Percentiles rank a stretch among this genome's conserved stretches.
Evolutionary conservation across 441 rosid genomes (phyloP).

Genomic region (Erodium moschatum): DNA sequence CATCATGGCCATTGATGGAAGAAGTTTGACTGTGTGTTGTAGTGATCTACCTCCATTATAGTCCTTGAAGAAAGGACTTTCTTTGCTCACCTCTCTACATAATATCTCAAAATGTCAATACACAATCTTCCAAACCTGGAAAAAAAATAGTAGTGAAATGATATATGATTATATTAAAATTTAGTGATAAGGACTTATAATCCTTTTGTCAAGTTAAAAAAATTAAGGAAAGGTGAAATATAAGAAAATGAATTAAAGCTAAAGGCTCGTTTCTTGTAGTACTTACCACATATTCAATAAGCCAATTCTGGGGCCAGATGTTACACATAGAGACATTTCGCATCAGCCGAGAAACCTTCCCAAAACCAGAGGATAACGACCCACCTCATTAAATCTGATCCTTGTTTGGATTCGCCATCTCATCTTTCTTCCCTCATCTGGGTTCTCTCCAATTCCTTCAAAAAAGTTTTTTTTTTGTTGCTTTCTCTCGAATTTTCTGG

Average conservation of each 20-base stretch:
- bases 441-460: slow-evolving; percentile 7
- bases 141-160: no score
- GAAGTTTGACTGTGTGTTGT: background rate
- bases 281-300: background rate
- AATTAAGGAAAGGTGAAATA: no score
- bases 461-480: background rate
- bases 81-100: background rate
- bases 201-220: no score
- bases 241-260: no score
- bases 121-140: no score
- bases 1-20: background rate
- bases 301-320: background rate
- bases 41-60: background rate
- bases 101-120: no score
- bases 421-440: background rate
- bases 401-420: background rate
- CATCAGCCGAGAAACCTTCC: slow-evolving; percentile 1
- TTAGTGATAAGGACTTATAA: no score
- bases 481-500: background rate
- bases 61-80: background rate
- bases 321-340: background rate
- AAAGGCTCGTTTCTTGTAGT: background rate
- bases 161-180: no score
- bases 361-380: slow-evolving; percentile 2
- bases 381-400: background rate